Evolutionary conservation across 768 basidiomycete genomes (phyloP).

Genomic region (Russula earlei): DNA sequence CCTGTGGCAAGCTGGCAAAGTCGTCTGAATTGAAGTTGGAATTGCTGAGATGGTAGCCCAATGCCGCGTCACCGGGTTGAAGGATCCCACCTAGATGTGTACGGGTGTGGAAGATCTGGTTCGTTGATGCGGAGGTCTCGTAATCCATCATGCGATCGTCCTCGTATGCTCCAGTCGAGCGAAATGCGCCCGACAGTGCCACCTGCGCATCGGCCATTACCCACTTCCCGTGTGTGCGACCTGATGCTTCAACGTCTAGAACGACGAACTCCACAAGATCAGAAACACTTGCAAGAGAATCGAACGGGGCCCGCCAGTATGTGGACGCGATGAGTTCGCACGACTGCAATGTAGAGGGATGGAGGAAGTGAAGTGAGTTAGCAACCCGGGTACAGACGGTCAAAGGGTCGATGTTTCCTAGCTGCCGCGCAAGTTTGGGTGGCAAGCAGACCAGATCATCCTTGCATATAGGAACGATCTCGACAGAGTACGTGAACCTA

Average conservation of each 20-base stretch:
- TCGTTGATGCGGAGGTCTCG: constrained; percentile 47
- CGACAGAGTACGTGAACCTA: constrained; percentile 96
- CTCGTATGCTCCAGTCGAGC: constrained; percentile 34
- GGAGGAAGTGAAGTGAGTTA: constrained; percentile 83
- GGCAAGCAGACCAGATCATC: constrained; percentile 94
- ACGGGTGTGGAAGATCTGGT: constrained; percentile 88
- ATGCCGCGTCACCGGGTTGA: constrained; percentile 88
- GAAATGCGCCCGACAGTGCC: constrained; percentile 72
- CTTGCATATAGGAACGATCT: constrained; percentile 95
- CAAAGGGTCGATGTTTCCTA: constrained; percentile 85
- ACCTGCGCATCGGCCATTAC: constrained; percentile 88
- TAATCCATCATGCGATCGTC: constrained; percentile 48
- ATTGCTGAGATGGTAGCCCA: constrained; percentile 85
- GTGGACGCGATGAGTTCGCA: constrained; percentile 69
- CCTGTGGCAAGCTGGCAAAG: constrained; percentile 55
- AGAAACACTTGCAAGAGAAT: constrained; percentile 67
- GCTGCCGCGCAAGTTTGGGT: constrained; percentile 63
- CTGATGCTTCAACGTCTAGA: constrained; percentile 84
- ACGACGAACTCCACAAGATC: constrained; percentile 94
- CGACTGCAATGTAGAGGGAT: constrained; percentile 75
- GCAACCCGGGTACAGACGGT: constrained; percentile 87
- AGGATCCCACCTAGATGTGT: constrained; percentile 91
- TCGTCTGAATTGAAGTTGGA: constrained; percentile 90
- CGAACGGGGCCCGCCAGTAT: constrained; percentile 92
- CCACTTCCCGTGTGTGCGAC: constrained; percentile 61